Evolutionary conservation across 805 yeast genomes (phyloP).

Genomic region (Monosporozyma solicola): DNA sequence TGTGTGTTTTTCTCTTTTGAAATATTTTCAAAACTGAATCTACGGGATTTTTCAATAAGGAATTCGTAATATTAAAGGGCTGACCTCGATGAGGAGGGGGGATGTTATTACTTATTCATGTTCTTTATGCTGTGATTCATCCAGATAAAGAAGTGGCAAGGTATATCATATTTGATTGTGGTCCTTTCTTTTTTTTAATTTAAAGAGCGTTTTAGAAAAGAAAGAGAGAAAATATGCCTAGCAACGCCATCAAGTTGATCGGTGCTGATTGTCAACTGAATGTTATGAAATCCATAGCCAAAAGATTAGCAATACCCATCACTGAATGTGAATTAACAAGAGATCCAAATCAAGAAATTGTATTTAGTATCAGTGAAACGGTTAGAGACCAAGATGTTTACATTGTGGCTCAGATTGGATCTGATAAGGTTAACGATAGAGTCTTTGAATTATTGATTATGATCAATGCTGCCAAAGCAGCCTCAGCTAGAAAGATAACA

Average conservation of each 20-base stretch:
- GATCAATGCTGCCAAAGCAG: slow-evolving; percentile 79
- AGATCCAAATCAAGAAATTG: slow-evolving; percentile 64
- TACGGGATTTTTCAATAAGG: too few relatives aligned
- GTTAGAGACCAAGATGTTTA: slow-evolving; percentile 79
- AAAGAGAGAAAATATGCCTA: slow-evolving; percentile 40
- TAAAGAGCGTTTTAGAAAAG: background rate
- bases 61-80: too few relatives aligned
- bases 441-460: slow-evolving; percentile 65
- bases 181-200: background rate
- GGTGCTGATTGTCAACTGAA: slow-evolving; percentile 62
- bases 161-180: too few relatives aligned
- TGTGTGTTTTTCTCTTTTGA: too few relatives aligned
- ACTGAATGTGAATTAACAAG: slow-evolving; percentile 56
- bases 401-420: slow-evolving; percentile 69
- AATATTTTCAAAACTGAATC: too few relatives aligned
- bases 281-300: slow-evolving; percentile 61
- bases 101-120: too few relatives aligned
- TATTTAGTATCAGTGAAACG: slow-evolving; percentile 69
- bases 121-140: too few relatives aligned
- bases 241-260: slow-evolving; percentile 58
- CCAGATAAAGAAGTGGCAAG: background rate
- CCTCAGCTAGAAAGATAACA: slow-evolving; percentile 73
- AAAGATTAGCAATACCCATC: slow-evolving; percentile 47
- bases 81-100: too few relatives aligned
- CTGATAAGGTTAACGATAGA: slow-evolving; percentile 67